These are phyloP conservation scores for Podaxis sp. DNA, from an alignment of 768 basidiomycete species.

Conservation along the genomic window DNA sequence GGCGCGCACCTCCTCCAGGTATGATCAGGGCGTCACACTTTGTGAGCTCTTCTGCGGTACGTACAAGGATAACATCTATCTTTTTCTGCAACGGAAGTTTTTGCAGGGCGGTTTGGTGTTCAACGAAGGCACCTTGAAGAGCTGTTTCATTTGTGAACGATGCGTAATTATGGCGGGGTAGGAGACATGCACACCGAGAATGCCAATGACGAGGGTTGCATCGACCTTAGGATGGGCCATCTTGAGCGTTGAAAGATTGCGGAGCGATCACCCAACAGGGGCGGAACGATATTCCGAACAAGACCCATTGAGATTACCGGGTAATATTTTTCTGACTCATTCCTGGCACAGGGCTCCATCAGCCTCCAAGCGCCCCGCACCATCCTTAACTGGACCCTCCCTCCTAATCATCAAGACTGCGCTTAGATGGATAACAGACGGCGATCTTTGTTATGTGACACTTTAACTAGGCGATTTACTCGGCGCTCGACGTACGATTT, in stretches of 20 bases:
- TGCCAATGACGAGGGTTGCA: slow-evolving; percentile 37
- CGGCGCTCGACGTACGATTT: background rate
- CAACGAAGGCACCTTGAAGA: slow-evolving; percentile 89
- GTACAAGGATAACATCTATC: slow-evolving; percentile 59
- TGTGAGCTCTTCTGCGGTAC: slow-evolving; percentile 71
- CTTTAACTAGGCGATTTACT: background rate
- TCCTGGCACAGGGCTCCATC: background rate
- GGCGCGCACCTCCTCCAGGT: slow-evolving; percentile 77
- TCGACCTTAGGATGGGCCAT: slow-evolving; percentile 7
- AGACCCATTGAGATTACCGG: background rate
- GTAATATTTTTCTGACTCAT: slow-evolving; percentile 5
- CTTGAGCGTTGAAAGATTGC: background rate
- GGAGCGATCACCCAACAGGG: background rate
- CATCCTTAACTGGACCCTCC: too few species aligned
- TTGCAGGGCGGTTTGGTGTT: slow-evolving; percentile 76
- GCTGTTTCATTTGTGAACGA: slow-evolving; percentile 46
- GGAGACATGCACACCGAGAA: slow-evolving; percentile 44
- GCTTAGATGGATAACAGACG: background rate
- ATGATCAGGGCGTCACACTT: slow-evolving; percentile 86
- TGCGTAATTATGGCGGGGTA: background rate
- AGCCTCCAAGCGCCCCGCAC: background rate
- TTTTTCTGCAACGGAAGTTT: slow-evolving; percentile 47
- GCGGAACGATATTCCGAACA: slow-evolving; percentile 1
- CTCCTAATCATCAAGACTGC: too few species aligned
- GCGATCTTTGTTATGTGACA: background rate